Percentiles rank a stretch among this genome's conserved stretches.
phyloP scores from a whole-genome alignment of 192 early-diverging fungal genomes.

The Umbelopsis sp. region DNA sequence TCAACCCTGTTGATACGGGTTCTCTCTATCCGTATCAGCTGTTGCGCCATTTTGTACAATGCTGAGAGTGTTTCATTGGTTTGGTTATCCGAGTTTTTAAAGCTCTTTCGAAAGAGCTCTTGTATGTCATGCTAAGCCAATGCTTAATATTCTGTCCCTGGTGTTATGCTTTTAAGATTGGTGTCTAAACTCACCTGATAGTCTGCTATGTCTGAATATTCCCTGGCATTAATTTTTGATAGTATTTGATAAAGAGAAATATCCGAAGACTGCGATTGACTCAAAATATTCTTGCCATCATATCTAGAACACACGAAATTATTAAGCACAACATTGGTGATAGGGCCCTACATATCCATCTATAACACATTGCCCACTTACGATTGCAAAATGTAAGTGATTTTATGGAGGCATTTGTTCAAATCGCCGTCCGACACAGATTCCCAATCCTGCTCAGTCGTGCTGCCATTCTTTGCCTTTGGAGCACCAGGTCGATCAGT shows the following conservation, averaged over 20 bases:
- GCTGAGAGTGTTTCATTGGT: background rate
- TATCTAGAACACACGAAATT: background rate
- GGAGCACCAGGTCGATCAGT: background rate
- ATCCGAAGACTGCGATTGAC: conserved; percentile 19
- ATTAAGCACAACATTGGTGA: background rate
- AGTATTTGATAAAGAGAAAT: conserved; percentile 7
- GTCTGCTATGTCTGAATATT: conserved; percentile 10
- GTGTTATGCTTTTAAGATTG: too few species aligned
- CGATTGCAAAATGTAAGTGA: background rate
- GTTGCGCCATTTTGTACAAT: background rate
- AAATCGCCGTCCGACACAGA: background rate
- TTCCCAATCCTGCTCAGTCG: background rate
- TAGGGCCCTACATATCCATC: background rate
- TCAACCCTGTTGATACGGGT: too few species aligned
- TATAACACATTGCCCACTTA: background rate
- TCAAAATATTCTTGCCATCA: conserved; percentile 20
- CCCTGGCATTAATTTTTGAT: conserved; percentile 3
- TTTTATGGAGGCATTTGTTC: conserved; percentile 3
- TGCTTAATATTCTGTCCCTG: too few species aligned
- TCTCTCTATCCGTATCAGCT: background rate
- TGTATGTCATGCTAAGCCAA: background rate
- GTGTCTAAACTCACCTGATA: background rate
- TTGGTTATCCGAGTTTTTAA: background rate
- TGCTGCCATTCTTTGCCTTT: background rate
- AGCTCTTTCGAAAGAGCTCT: background rate